A percentile compares a stretch with the other conserved stretches of the same genome.
phyloP scores from a whole-genome alignment of 805 yeast genomes.

The Cyberlindnera euphorbiae region DNA sequence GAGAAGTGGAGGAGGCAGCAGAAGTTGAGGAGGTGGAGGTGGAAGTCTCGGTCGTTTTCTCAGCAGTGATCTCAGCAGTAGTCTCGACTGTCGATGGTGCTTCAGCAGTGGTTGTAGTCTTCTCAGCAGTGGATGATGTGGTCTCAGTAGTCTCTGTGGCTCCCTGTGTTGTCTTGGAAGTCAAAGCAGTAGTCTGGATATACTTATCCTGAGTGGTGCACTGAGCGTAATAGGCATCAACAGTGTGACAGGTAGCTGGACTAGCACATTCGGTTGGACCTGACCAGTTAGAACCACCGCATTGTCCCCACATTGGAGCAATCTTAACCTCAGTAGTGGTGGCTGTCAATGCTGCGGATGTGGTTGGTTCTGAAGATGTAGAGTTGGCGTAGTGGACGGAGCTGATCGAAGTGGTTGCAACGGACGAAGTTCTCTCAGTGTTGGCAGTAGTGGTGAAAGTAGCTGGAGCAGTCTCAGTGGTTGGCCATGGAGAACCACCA shows the following conservation, averaged over 20 bases:
- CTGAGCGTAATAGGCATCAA: slow-evolving; percentile 25
- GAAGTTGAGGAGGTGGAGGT: slow-evolving; percentile 4
- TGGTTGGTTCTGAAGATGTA: too few species aligned
- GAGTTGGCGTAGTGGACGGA: too few species aligned
- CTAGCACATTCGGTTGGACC: slow-evolving; percentile 18
- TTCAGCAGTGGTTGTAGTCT: background rate
- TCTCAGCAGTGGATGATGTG: background rate
- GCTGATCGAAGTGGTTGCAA: too few species aligned
- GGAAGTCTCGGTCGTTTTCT: background rate
- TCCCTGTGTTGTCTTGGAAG: slow-evolving; percentile 1
- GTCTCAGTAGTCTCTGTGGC: slow-evolving; percentile 1
- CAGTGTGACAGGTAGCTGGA: slow-evolving; percentile 21
- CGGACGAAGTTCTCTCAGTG: too few species aligned
- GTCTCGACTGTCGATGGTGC: background rate
- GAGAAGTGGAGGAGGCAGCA: slow-evolving; percentile 6
- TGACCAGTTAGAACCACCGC: slow-evolving; percentile 10
- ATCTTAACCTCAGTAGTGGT: too few species aligned
- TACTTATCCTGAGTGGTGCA: slow-evolving; percentile 11
- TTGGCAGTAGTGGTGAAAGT: too few species aligned
- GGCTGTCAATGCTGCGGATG: too few species aligned
- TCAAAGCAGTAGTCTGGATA: background rate
- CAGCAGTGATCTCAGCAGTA: background rate
- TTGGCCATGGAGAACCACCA: too few species aligned
- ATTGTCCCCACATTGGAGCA: slow-evolving; percentile 3
- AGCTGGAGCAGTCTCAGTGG: too few species aligned